Percentiles rank a stretch among this genome's conserved stretches.
phyloP scores from a whole-genome alignment of 306 rosid species.

The Corylus heterophylla region DNA sequence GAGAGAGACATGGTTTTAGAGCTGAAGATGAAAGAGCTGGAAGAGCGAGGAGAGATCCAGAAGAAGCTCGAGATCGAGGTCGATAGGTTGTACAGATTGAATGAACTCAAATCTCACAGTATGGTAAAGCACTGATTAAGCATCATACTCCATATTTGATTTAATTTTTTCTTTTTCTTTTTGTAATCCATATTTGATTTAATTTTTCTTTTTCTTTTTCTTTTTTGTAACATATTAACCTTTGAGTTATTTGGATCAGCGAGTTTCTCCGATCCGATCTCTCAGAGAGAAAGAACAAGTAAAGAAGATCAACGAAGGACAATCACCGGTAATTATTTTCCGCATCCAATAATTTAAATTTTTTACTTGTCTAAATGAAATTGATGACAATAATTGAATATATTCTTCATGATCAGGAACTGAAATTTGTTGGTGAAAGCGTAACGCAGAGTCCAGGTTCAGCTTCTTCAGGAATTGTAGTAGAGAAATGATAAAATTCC shows the following conservation, averaged over 20 bases:
- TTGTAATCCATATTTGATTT: not conserved
- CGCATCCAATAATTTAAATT: not conserved
- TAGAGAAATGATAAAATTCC: slow-evolving; percentile 25
- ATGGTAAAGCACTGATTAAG: slow-evolving; percentile 42
- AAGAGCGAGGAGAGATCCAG: slow-evolving; percentile 67
- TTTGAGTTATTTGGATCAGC: slow-evolving; percentile 39
- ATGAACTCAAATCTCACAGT: slow-evolving; percentile 66
- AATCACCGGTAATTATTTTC: slow-evolving; percentile 36
- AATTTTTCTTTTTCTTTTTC: not conserved
- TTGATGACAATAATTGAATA: not conserved
- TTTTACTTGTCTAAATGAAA: not conserved
- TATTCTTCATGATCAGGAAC: slow-evolving; percentile 43
- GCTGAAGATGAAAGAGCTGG: slow-evolving; percentile 58
- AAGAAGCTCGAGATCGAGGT: slow-evolving; percentile 75
- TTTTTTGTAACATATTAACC: not conserved
- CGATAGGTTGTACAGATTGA: slow-evolving; percentile 77
- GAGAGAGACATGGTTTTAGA: slow-evolving; percentile 59
- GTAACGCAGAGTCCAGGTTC: slow-evolving; percentile 49
- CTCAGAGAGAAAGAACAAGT: slow-evolving; percentile 71
- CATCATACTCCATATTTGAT: not conserved
- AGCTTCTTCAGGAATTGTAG: slow-evolving; percentile 46
- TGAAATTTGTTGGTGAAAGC: slow-evolving; percentile 39
- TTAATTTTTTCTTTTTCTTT: not conserved
- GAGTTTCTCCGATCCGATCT: slow-evolving; percentile 74
- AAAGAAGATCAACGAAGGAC: slow-evolving; percentile 40